Evolutionary conservation across 768 basidiomycete genomes (phyloP).

Genomic region (Strobilomyces dryophilus): DNA sequence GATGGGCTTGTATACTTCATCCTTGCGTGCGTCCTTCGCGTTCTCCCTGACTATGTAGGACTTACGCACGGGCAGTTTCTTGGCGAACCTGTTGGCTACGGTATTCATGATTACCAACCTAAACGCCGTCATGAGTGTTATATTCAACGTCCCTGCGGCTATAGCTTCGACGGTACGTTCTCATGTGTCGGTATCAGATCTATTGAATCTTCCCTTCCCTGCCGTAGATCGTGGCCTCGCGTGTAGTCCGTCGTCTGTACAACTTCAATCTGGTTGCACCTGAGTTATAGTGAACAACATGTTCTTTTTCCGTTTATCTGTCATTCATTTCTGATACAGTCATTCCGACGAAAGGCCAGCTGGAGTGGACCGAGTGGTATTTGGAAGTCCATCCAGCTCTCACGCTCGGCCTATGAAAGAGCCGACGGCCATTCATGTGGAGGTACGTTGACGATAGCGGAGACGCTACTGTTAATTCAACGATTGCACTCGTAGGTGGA

Average conservation of each 20-base stretch:
- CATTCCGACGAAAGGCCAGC: constrained; percentile 19
- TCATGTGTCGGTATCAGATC: neutral
- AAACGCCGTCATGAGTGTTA: constrained; percentile 62
- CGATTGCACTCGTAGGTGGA: constrained; percentile 21
- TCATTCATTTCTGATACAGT: constrained; percentile 8
- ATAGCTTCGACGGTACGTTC: constrained; percentile 45
- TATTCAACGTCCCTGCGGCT: constrained; percentile 64
- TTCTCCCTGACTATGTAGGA: constrained; percentile 23
- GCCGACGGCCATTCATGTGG: constrained; percentile 29
- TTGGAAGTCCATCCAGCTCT: constrained; percentile 13
- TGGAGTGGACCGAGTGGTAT: constrained; percentile 6
- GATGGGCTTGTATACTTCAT: constrained; percentile 76
- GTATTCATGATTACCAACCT: constrained; percentile 64
- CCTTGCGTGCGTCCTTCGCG: constrained; percentile 50
- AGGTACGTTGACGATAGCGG: constrained; percentile 22
- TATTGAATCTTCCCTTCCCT: neutral
- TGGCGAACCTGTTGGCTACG: constrained; percentile 40
- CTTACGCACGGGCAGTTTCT: constrained; percentile 30
- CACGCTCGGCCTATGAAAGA: constrained; percentile 16
- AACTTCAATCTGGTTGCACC: constrained; percentile 36
- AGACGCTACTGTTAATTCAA: neutral
- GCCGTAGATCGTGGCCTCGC: constrained; percentile 52
- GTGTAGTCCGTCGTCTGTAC: constrained; percentile 55
- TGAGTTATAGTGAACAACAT: constrained; percentile 28
- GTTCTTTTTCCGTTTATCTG: neutral